Percentiles rank a stretch among this genome's conserved stretches.
Conservation (phyloP, 805 yeast genomes). For the Candida ulmi region DNA sequence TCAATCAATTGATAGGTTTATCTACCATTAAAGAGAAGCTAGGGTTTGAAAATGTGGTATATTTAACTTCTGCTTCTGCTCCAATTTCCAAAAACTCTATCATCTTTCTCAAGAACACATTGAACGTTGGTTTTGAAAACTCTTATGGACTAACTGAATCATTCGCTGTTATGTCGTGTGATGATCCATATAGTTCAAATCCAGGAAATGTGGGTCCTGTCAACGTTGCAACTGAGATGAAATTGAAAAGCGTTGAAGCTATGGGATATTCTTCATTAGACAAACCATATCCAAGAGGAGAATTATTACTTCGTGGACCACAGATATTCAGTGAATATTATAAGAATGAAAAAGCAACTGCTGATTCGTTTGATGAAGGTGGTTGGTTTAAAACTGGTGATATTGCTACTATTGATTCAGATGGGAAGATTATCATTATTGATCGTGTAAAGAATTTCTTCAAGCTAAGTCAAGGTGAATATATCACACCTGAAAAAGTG, state of each 20-base stretch:
- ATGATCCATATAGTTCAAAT: constrained; percentile 31
- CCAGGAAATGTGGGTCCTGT: constrained; percentile 41
- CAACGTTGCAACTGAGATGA: constrained; percentile 47
- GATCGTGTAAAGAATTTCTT: constrained; percentile 66
- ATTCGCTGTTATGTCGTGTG: constrained; percentile 46
- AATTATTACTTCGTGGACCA: constrained; percentile 51
- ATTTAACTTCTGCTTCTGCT: constrained; percentile 46
- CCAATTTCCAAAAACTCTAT: constrained; percentile 53
- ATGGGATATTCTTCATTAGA: constrained; percentile 38
- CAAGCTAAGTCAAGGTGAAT: constrained; percentile 52
- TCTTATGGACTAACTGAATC: constrained; percentile 65
- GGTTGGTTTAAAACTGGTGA: constrained; percentile 63
- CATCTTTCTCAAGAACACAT: constrained; percentile 45
- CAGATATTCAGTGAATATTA: constrained; percentile 47
- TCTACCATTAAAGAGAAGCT: constrained; percentile 36
- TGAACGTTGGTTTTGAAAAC: constrained; percentile 39
- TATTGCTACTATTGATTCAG: constrained; percentile 33
- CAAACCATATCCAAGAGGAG: constrained; percentile 48
- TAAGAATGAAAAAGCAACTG: constrained; percentile 44
- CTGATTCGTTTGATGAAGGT: constrained; percentile 36
- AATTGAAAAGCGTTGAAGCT: constrained; percentile 47
- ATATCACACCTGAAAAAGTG: constrained; percentile 60
- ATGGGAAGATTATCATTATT: constrained; percentile 38
- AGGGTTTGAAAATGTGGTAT: constrained; percentile 33
- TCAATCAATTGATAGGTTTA: constrained; percentile 8